phyloP scores from a whole-genome alignment of 208 protist genomes.

The Trypanosoma cruzi region DNA sequence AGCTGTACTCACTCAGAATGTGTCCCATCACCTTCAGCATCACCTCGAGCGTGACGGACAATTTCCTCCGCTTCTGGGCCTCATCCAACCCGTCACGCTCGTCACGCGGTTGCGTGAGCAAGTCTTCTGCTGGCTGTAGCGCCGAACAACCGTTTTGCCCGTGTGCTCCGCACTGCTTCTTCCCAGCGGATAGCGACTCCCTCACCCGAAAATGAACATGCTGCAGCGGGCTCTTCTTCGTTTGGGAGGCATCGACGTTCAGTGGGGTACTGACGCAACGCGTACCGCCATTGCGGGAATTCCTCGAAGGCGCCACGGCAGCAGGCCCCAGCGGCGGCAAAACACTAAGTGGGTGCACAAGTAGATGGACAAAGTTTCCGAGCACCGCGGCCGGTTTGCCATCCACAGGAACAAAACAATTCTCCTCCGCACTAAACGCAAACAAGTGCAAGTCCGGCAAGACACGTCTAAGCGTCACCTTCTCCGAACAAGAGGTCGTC shows the following conservation, averaged over 20 bases:
- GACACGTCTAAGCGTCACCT: not conserved
- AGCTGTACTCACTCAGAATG: constrained; percentile 25
- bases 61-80: not conserved
- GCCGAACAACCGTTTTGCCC: not conserved
- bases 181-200: not conserved
- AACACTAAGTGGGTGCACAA: constrained; percentile 13
- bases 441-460: constrained; percentile 11
- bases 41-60: constrained; percentile 11
- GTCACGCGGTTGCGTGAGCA: not conserved
- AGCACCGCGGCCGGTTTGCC: constrained; percentile 11
- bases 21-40: constrained; percentile 29
- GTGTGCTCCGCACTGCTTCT: not conserved
- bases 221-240: not conserved
- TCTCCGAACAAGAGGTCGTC: not conserved
- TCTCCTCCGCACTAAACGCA: constrained; percentile 27
- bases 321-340: not conserved
- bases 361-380: constrained; percentile 9
- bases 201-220: not conserved
- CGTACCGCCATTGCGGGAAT: not conserved
- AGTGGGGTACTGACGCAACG: not conserved
- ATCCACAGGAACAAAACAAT: constrained; percentile 27
- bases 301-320: not conserved
- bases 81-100: not conserved
- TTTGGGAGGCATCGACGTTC: not conserved
- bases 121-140: too few relatives aligned